Evolutionary conservation across 176 grass and related monocot genomes (phyloP).

Genomic region (Cenchrus fungigraminus): DNA sequence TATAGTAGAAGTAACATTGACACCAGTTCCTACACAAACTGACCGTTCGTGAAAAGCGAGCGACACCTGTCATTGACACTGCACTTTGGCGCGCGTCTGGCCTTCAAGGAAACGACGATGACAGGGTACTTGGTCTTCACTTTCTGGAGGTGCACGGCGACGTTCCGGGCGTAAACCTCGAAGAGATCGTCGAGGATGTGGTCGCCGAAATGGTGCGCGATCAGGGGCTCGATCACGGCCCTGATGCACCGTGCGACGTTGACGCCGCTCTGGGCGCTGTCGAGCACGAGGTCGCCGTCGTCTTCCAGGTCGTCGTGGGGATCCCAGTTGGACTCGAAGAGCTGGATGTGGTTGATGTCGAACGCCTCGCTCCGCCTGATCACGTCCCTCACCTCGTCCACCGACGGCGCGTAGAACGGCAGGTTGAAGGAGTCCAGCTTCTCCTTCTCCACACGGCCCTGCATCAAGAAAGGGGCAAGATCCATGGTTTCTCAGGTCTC

Average conservation of each 20-base stretch:
- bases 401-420: slow-evolving; percentile 63
- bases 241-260: slow-evolving; percentile 48
- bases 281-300: slow-evolving; percentile 24
- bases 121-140: slow-evolving; percentile 55
- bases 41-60: neutral
- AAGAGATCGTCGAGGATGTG: slow-evolving; percentile 60
- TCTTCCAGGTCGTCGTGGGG: slow-evolving; percentile 37
- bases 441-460: slow-evolving; percentile 59
- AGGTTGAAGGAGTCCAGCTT: slow-evolving; percentile 68
- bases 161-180: slow-evolving; percentile 32
- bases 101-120: slow-evolving; percentile 51
- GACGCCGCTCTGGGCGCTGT: slow-evolving; percentile 44
- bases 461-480: neutral
- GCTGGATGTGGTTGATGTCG: slow-evolving; percentile 46
- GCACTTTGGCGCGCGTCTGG: slow-evolving; percentile 5
- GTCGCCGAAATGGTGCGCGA: slow-evolving; percentile 45
- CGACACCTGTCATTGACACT: neutral
- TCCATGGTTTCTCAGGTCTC: neutral
- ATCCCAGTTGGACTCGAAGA: slow-evolving; percentile 62
- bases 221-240: slow-evolving; percentile 43
- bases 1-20: neutral
- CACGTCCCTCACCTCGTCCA: slow-evolving; percentile 56
- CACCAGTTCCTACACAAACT: neutral
- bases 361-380: slow-evolving; percentile 43
- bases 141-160: slow-evolving; percentile 39